Evolutionary conservation across 2,329 filamentous ascomycete species (phyloP).

Genomic region (Penicillium sp.): DNA sequence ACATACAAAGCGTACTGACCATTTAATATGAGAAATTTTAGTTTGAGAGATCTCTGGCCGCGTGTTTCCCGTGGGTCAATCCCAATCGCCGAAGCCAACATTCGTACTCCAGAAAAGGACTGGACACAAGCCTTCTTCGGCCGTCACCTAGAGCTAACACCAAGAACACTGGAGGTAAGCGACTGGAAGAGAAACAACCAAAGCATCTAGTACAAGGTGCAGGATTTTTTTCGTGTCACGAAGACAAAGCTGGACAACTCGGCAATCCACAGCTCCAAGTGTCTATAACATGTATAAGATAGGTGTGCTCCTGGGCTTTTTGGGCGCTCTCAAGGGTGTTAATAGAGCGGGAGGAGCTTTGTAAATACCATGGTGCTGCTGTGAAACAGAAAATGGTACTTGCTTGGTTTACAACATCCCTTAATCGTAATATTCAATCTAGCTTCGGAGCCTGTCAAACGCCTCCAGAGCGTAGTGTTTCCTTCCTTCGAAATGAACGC

Average conservation of each 20-base stretch:
- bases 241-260: background rate
- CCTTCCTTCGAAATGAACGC: background rate
- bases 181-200: background rate
- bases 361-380: background rate
- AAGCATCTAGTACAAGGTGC: background rate
- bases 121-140: background rate
- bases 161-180: background rate
- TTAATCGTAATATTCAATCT: background rate
- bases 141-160: background rate
- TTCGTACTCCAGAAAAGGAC: background rate
- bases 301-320: background rate
- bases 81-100: background rate
- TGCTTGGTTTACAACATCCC: background rate
- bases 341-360: background rate
- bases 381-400: background rate
- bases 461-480: background rate
- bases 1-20: no score
- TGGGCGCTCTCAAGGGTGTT: background rate
- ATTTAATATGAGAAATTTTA: no score
- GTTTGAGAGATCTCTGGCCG: no score
- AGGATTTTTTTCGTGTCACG: background rate
- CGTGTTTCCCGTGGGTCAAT: no score
- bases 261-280: background rate
- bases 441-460: background rate
- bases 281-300: background rate